A percentile compares a stretch with the other conserved stretches of the same genome.
Evolutionary conservation across 345 rosid genomes (phyloP).

Genomic region (Pugionium dolabratum): DNA sequence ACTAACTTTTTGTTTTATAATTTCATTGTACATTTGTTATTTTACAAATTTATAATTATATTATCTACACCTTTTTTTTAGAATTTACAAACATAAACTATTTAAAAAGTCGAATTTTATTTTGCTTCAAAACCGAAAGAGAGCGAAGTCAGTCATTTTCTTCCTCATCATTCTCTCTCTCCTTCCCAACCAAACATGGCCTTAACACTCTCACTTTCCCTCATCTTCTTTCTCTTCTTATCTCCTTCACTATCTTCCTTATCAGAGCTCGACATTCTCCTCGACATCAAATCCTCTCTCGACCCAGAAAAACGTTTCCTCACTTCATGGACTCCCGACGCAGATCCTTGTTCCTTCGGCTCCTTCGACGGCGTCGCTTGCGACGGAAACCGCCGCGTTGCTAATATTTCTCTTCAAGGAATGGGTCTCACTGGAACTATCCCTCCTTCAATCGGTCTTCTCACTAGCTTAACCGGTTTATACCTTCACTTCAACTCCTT

Average conservation of each 20-base stretch:
- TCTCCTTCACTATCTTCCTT: slow-evolving; percentile 47
- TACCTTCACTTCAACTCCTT: slow-evolving; percentile 87
- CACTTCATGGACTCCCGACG: slow-evolving; percentile 63
- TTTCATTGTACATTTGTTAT: not conserved
- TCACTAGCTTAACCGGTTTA: slow-evolving; percentile 80
- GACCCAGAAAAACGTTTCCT: slow-evolving; percentile 72
- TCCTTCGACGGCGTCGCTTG: slow-evolving; percentile 90
- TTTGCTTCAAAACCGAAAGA: slow-evolving; percentile 25
- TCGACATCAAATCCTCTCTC: slow-evolving; percentile 74
- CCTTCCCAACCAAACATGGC: slow-evolving; percentile 55
- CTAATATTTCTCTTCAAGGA: slow-evolving; percentile 91
- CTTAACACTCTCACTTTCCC: slow-evolving; percentile 29
- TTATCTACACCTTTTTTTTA: not conserved
- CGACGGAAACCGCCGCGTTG: slow-evolving; percentile 61
- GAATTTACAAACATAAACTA: not conserved
- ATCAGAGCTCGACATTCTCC: slow-evolving; percentile 62
- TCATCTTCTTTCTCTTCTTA: slow-evolving; percentile 37
- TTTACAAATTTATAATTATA: not conserved
- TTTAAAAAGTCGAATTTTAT: not conserved
- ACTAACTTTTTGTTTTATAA: not conserved
- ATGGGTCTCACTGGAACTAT: slow-evolving; percentile 77
- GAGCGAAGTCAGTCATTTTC: slow-evolving; percentile 31
- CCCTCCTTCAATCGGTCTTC: slow-evolving; percentile 70
- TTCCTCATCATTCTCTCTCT: slow-evolving; percentile 36
- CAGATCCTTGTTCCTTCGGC: slow-evolving; percentile 58